Conservation (phyloP, 2,329 filamentous ascomycete species). For the Myrmaecium sp. region DNA sequence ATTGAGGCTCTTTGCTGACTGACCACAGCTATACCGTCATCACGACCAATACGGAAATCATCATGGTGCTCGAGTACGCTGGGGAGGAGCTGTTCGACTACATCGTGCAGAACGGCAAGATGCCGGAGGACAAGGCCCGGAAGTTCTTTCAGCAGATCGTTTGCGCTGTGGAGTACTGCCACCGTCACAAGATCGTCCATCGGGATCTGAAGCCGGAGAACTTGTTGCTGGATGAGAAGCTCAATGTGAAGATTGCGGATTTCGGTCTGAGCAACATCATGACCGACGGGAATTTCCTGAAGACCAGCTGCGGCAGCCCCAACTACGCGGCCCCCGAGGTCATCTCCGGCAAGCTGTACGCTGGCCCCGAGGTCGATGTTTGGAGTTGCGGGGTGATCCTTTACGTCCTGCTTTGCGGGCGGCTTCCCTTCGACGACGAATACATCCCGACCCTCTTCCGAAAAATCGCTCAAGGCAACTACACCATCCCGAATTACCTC, state of each 20-base stretch:
- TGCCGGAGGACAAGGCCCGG: constrained; percentile 81
- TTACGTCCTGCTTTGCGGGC: constrained; percentile 46
- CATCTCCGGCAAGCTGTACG: constrained; percentile 93
- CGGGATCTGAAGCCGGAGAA: constrained; percentile 97
- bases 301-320: constrained; percentile 93
- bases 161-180: constrained; percentile 96
- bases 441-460: constrained; percentile 95
- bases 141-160: constrained; percentile 99
- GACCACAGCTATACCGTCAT: constrained; percentile 73
- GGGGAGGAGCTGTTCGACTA: constrained; percentile 96
- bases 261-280: constrained; percentile 99
- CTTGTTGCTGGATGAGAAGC: constrained; percentile 77
- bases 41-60: constrained; percentile 83
- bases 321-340: constrained; percentile 98
- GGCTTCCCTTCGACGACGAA: constrained; percentile 90
- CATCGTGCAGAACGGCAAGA: constrained; percentile 83
- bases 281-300: constrained; percentile 98
- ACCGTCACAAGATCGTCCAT: constrained; percentile 97
- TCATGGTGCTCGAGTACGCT: constrained; percentile 98
- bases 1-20: background rate
- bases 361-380: constrained; percentile 92
- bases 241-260: constrained; percentile 98
- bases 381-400: constrained; percentile 91
- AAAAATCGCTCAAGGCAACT: constrained; percentile 90
- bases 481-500: constrained; percentile 83